Base-by-base conservation (phyloP, 257 asterid genomes). In the Ilex asprella region DNA sequence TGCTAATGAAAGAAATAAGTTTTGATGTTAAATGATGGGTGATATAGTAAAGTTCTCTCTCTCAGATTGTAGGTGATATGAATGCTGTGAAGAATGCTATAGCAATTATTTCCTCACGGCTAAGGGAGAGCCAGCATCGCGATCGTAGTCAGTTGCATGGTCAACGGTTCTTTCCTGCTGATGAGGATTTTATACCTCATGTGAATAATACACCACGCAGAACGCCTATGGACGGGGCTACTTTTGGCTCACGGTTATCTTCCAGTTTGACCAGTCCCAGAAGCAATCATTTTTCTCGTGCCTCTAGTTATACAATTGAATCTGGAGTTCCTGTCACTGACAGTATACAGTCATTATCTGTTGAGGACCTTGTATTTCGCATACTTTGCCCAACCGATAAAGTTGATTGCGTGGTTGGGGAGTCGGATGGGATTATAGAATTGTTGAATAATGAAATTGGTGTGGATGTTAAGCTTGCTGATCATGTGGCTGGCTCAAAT, bases 121-220 rank as follows among this genome's bases (percentile, higher is more conserved):
- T 92, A 78, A 78, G 89, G 67, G 99, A 92, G 83, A 83, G 93
- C 72, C 99, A 92, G 66, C 97, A 86, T 72, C 99, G 95, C n/a
- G 96, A 89, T 52, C 83, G 94, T 67, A 78, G 67, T 81, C 71
- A 84, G 61, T 81, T 81, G 60, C 77, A 73, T 16, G 83, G 79
- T 54, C 89, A 86, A 72, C 86, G 73, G 29, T 81, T 86, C 58
- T 61, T 63, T 70, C 81, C 88, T 51, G 67, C 75, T 21, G 87
- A 79, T 54, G 92, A 88, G 58, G 89, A 83, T 61, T 84, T 84
- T 66, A 54, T 21, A 29, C 72, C 76, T 27, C 86, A 75, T 61
- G 58, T 58, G 63, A 72, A 77, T 63, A 70, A 39, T 70, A 30
- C 75, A 43, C 51, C 77, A 21, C 80, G 86, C 52, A 75, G 89